A percentile compares a stretch with the other conserved stretches of the same genome.
Evolutionary conservation across 2,329 filamentous ascomycete genomes (phyloP).

Genomic region (Hansfordia pulvinata): DNA sequence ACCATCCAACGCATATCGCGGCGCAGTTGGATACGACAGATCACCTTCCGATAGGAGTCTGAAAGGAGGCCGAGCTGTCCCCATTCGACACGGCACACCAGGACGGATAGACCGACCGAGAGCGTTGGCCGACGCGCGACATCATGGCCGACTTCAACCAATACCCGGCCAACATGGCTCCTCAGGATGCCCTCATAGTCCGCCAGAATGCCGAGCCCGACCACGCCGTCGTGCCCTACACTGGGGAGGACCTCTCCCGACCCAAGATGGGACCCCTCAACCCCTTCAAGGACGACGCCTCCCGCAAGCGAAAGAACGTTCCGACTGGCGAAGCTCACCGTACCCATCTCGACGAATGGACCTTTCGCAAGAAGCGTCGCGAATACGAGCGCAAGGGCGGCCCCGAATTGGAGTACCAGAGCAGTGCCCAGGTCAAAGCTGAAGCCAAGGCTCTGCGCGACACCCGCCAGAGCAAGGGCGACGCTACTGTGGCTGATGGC

Average conservation of each 20-base stretch:
- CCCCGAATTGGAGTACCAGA: conserved; percentile 40
- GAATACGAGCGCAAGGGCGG: conserved; percentile 59
- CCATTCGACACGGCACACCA: too few relatives aligned
- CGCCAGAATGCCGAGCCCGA: conserved; percentile 39
- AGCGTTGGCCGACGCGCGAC: too few relatives aligned
- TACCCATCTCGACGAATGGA: conserved; percentile 78
- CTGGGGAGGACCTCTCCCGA: conserved; percentile 58
- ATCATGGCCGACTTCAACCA: conserved; percentile 48
- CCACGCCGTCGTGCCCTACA: conserved; percentile 50
- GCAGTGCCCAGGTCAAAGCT: conserved; percentile 49
- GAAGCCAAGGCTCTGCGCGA: conserved; percentile 52
- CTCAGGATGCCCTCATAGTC: conserved; percentile 48
- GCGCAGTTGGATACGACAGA: too few relatives aligned
- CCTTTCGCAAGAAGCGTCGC: conserved; percentile 77
- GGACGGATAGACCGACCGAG: too few relatives aligned
- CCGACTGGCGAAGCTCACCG: conserved; percentile 81
- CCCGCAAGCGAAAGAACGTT: conserved; percentile 63
- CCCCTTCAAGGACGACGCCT: conserved; percentile 55
- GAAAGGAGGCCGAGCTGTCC: too few relatives aligned
- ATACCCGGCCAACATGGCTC: conserved; percentile 53
- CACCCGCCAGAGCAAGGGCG: conserved; percentile 76
- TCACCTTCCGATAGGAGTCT: too few relatives aligned
- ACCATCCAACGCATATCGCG: too few relatives aligned
- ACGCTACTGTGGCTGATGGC: conserved; percentile 73
- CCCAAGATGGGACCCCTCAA: conserved; percentile 57